These are phyloP conservation scores for Diaporthe eres DNA, from an alignment of 2,329 filamentous ascomycete genomes.

Conservation along the genomic window DNA sequence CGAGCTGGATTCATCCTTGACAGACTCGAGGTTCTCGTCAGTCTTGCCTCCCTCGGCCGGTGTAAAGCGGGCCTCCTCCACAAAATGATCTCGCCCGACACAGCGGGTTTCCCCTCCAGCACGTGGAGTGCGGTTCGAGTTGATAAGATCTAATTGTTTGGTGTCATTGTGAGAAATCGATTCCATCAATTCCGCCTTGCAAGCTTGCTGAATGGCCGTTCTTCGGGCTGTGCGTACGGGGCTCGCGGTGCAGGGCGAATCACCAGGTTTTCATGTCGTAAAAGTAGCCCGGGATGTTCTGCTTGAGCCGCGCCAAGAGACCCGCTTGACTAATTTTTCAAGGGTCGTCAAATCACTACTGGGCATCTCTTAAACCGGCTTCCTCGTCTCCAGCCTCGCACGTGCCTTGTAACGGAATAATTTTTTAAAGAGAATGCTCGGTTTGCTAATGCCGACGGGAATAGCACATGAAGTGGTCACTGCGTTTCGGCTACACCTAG, in stretches of 20 bases:
- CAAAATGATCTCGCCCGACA: slow-evolving; percentile 28
- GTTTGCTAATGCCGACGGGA: neutral
- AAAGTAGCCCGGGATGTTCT: slow-evolving; percentile 23
- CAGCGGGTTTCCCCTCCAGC: slow-evolving; percentile 21
- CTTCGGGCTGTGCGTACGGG: slow-evolving; percentile 27
- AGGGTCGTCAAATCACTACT: slow-evolving; percentile 23
- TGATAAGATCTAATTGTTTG: slow-evolving; percentile 28
- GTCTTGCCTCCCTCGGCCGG: slow-evolving; percentile 18
- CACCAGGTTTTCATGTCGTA: slow-evolving; percentile 28
- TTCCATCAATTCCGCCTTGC: neutral
- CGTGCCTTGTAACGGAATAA: neutral
- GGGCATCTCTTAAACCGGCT: neutral
- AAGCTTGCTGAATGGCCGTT: slow-evolving; percentile 9
- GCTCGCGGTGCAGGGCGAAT: slow-evolving; percentile 19
- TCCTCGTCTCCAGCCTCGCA: slow-evolving; percentile 19
- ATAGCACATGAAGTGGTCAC: neutral
- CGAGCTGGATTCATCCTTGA: slow-evolving; percentile 19
- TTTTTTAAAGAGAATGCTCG: neutral
- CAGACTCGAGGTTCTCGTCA: slow-evolving; percentile 14
- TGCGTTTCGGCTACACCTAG: too few species aligned
- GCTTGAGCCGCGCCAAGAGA: slow-evolving; percentile 30
- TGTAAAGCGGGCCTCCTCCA: slow-evolving; percentile 20
- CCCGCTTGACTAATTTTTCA: slow-evolving; percentile 34
- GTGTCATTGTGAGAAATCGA: slow-evolving; percentile 28
- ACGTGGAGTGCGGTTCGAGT: neutral